Conservation (phyloP, 129 eudicot genomes). For the Arctium lappa region DNA sequence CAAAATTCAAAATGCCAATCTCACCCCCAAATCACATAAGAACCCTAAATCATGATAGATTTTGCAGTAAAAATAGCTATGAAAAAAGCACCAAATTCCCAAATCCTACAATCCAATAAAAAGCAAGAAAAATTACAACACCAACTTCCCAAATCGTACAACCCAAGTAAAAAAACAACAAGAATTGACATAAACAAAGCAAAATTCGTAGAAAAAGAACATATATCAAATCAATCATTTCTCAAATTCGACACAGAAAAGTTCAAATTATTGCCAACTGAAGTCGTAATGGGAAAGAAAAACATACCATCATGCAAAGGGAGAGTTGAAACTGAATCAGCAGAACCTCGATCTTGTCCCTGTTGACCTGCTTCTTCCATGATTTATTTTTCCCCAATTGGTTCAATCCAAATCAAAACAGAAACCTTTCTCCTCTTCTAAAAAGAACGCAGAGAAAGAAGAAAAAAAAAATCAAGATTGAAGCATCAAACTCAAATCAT, state of each 20-base stretch:
- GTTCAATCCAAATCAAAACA: constrained; percentile 4
- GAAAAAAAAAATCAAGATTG: not conserved
- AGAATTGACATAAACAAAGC: not conserved
- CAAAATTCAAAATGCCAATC: not conserved
- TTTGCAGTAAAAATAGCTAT: not conserved
- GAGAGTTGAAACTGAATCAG: constrained; percentile 21
- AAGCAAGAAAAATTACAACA: not conserved
- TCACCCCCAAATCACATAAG: not conserved
- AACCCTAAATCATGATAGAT: not conserved
- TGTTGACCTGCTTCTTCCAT: constrained; percentile 42
- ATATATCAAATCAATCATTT: not conserved
- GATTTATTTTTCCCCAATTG: constrained; percentile 8
- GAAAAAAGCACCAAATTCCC: not conserved
- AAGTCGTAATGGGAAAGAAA: not conserved
- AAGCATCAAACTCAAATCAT: constrained; percentile 14
- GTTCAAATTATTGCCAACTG: not conserved
- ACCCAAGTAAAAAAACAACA: not conserved
- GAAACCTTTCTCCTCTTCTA: not conserved
- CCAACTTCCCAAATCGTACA: not conserved
- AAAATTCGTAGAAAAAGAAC: not conserved
- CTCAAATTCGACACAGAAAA: not conserved
- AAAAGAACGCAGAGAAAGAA: not conserved
- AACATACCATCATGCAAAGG: constrained; percentile 24
- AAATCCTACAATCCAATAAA: constrained; percentile 1
- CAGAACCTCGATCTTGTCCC: constrained; percentile 30